A percentile compares a stretch with the other conserved stretches of the same genome.
phyloP scores from a whole-genome alignment of 208 protist species.

The Trypanosoma grayi region DNA sequence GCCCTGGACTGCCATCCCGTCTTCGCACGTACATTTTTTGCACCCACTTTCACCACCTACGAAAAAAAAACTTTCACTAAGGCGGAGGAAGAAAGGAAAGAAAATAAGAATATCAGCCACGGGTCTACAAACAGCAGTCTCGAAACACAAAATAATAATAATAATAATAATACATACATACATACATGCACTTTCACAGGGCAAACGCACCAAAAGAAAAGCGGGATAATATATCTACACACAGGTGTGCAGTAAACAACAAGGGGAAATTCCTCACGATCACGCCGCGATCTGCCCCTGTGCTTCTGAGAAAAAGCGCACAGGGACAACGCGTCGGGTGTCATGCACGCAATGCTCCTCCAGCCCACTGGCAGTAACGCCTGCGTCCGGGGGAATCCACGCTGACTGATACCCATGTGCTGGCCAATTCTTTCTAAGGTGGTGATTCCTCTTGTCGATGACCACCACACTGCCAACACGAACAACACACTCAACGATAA shows the following conservation, averaged over 20 bases:
- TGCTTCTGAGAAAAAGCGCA: too few relatives aligned
- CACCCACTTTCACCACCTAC: too few relatives aligned
- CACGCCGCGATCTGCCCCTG: too few relatives aligned
- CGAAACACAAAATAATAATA: not conserved
- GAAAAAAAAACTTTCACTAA: too few relatives aligned
- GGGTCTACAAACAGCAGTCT: too few relatives aligned
- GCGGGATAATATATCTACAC: not conserved
- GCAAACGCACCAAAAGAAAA: not conserved
- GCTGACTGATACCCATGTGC: constrained; percentile 1
- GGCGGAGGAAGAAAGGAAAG: too few relatives aligned
- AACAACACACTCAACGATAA: constrained; percentile 9
- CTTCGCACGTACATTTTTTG: not conserved
- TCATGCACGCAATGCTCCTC: too few relatives aligned
- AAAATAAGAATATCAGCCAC: too few relatives aligned
- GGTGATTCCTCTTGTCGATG: constrained; percentile 3
- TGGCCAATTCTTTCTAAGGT: not conserved
- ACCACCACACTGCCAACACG: not conserved
- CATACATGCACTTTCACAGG: not conserved
- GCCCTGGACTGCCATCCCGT: not conserved
- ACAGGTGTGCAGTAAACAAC: too few relatives aligned
- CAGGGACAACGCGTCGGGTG: too few relatives aligned
- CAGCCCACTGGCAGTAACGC: constrained; percentile 5
- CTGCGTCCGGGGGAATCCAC: constrained; percentile 9
- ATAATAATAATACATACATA: not conserved
- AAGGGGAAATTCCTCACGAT: too few relatives aligned